These are phyloP conservation scores for Neolentinus lepideus DNA, from an alignment of 1,284 basidiomycete genomes.

Conservation along the genomic window DNA sequence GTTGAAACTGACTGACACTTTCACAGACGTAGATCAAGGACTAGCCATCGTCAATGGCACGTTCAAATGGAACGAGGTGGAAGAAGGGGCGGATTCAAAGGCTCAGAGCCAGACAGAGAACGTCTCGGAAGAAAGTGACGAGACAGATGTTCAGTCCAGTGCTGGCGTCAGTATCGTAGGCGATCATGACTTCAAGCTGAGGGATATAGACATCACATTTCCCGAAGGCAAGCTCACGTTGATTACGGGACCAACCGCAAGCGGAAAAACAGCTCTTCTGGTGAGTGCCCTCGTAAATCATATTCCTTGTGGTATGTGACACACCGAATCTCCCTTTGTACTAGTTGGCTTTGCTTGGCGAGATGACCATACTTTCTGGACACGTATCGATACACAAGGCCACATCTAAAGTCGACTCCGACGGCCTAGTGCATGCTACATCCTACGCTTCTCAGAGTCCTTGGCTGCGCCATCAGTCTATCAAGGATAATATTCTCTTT, in stretches of 20 bases:
- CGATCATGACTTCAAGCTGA: conserved; percentile 54
- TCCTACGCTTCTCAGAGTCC: conserved; percentile 57
- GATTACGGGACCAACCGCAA: conserved; percentile 69
- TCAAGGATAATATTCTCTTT: conserved; percentile 41
- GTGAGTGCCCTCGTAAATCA: conserved; percentile 23
- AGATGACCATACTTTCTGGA: conserved; percentile 49
- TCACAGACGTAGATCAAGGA: no score
- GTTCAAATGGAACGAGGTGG: conserved; percentile 66
- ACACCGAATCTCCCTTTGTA: neutral
- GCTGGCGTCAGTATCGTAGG: conserved; percentile 4
- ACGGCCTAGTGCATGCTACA: conserved; percentile 55
- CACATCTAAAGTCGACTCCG: conserved; percentile 24
- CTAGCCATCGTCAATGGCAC: conserved; percentile 60
- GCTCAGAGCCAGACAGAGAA: no score
- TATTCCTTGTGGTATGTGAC: neutral
- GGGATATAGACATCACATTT: conserved; percentile 59
- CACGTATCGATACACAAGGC: conserved; percentile 60
- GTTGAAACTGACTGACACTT: no score
- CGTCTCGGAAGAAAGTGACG: no score
- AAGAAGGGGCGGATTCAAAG: conserved; percentile 28
- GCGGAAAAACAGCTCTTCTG: conserved; percentile 74
- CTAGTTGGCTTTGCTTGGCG: conserved; percentile 60
- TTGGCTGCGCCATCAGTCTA: conserved; percentile 45
- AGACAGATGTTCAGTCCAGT: no score
- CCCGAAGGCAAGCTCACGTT: conserved; percentile 62